phyloP scores from a whole-genome alignment of 2,329 filamentous ascomycete genomes.

The Massarina eburnea region DNA sequence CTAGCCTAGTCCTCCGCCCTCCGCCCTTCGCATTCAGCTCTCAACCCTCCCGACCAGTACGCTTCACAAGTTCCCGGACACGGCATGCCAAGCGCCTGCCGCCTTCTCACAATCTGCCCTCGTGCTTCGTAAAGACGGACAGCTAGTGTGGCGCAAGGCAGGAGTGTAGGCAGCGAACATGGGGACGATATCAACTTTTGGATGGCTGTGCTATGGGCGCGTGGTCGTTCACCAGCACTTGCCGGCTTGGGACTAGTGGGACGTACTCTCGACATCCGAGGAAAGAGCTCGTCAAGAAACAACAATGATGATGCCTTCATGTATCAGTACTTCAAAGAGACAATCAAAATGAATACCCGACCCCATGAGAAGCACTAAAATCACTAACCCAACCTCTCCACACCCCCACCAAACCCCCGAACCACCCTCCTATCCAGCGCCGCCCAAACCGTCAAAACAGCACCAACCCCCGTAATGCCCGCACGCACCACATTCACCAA shows the following conservation, averaged over 20 bases:
- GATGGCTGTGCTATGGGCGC: background rate
- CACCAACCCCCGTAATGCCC: constrained; percentile 32
- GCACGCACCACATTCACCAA: constrained; percentile 54
- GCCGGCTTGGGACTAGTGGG: too few species aligned
- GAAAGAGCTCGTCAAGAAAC: too few species aligned
- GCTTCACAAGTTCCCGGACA: too few species aligned
- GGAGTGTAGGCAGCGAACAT: constrained; percentile 3
- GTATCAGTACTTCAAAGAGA: too few species aligned
- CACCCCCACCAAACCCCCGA: background rate
- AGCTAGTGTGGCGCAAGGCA: constrained; percentile 10
- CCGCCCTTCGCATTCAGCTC: too few species aligned
- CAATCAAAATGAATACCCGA: too few species aligned
- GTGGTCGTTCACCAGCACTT: too few species aligned
- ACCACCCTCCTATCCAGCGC: constrained; percentile 19
- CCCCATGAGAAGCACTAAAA: background rate
- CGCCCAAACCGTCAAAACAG: constrained; percentile 27
- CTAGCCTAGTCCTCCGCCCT: too few species aligned
- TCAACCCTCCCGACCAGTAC: too few species aligned
- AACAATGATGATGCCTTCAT: too few species aligned
- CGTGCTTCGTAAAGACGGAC: background rate
- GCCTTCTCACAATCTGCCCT: background rate
- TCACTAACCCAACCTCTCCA: background rate
- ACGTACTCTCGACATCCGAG: too few species aligned
- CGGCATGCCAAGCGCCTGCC: background rate
- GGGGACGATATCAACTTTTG: background rate